Percentiles rank a stretch among this genome's conserved stretches.
Conservation (phyloP, 2,329 filamentous ascomycete species). For the Diplocarpon mali region DNA sequence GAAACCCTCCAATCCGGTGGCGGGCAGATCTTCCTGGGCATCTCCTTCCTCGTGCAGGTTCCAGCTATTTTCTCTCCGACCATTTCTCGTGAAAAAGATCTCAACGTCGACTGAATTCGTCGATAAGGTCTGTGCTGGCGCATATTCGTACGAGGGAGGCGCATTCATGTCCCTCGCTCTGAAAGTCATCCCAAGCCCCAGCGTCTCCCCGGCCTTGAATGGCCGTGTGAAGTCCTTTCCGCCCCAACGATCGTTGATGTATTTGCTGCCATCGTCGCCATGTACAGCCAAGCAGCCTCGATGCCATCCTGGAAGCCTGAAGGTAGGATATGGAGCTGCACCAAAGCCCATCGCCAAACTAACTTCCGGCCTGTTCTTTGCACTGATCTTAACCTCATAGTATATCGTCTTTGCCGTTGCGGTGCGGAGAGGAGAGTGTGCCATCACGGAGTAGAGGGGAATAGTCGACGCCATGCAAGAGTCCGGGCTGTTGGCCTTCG, state of each 20-base stretch:
- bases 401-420: slow-evolving; percentile 47
- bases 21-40: slow-evolving; percentile 45
- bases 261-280: slow-evolving; percentile 67
- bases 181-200: slow-evolving; percentile 63
- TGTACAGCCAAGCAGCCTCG: slow-evolving; percentile 66
- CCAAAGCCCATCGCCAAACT: slow-evolving; percentile 57
- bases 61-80: slow-evolving; percentile 50
- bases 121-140: slow-evolving; percentile 13
- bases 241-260: slow-evolving; percentile 64
- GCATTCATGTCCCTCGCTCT: slow-evolving; percentile 17
- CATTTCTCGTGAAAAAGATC: slow-evolving; percentile 63
- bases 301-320: slow-evolving; percentile 74
- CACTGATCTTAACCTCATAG: slow-evolving; percentile 55
- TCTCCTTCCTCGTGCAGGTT: slow-evolving; percentile 67
- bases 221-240: slow-evolving; percentile 56
- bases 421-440: slow-evolving; percentile 44
- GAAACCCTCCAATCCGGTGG: slow-evolving; percentile 57
- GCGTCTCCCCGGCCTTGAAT: slow-evolving; percentile 53
- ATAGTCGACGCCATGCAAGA: slow-evolving; percentile 55
- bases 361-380: slow-evolving; percentile 31
- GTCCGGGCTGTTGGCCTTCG: slow-evolving; percentile 40
- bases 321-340: slow-evolving; percentile 65
- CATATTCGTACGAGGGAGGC: slow-evolving; percentile 26
- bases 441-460: slow-evolving; percentile 52
- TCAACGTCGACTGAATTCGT: slow-evolving; percentile 35